Percentiles rank a stretch among this genome's conserved stretches.
phyloP scores from a whole-genome alignment of 2,329 filamentous ascomycete species.

The Hypoxylon sp. region DNA sequence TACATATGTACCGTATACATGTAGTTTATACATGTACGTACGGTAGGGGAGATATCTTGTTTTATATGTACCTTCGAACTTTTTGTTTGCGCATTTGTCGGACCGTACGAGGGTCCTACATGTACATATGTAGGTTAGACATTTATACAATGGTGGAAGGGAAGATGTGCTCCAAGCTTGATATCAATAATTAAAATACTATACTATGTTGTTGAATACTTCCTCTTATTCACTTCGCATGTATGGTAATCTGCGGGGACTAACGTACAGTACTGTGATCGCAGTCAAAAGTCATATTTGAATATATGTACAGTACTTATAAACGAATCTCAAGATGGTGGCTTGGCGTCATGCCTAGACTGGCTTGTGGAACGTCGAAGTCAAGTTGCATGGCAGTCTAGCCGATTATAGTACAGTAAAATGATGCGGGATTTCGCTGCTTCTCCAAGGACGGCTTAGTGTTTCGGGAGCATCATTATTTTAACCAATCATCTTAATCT shows the following conservation, averaged over 20 bases:
- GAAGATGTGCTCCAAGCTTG: not conserved
- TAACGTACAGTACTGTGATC: too few species aligned
- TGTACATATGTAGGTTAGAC: too few species aligned
- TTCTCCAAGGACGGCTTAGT: constrained; percentile 18
- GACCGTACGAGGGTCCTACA: not conserved
- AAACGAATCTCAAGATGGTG: constrained; percentile 20
- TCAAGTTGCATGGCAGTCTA: constrained; percentile 11
- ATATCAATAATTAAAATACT: not conserved
- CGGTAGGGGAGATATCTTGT: too few species aligned
- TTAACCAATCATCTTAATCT: constrained; percentile 23
- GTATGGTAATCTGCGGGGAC: not conserved
- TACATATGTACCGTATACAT: too few species aligned
- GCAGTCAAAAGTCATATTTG: constrained; percentile 8
- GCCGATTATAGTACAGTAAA: constrained; percentile 21
- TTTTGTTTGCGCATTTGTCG: not conserved
- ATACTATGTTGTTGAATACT: not conserved
- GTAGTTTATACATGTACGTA: too few species aligned
- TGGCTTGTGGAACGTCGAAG: constrained; percentile 19
- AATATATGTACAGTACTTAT: too few species aligned
- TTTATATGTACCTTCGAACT: too few species aligned
- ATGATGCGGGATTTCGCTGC: constrained; percentile 24
- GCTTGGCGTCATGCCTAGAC: constrained; percentile 15
- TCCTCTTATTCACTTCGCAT: not conserved
- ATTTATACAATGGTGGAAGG: not conserved
- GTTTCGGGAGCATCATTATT: constrained; percentile 6